Evolutionary conservation across 2,329 filamentous ascomycete species (phyloP), one percentile per base, ranked within the genome.

Genomic region (Zymoseptoria pseudotritici): DNA sequence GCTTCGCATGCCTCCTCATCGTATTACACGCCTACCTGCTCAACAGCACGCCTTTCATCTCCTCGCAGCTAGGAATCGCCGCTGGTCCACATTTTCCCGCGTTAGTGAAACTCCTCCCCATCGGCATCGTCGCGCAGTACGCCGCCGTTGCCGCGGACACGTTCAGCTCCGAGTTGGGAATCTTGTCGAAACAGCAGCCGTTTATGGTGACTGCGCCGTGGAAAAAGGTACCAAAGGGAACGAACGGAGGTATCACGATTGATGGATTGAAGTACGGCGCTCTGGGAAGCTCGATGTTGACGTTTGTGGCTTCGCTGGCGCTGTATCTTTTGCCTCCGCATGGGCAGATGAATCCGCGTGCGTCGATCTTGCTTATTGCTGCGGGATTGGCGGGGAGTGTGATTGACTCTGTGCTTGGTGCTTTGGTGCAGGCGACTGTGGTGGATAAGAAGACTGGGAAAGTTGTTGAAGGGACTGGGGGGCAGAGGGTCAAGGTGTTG

Each of bases 91-190:
- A 82, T 63, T 81, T 74, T 67, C 69, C 71, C 3, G 68, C 65
- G 58, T 69, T 75, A 17, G 69, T 69, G 58, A 73, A 76, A 63
- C 65, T 77, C 2, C 67, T 81, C 31, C 74, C 79, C 0, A 72
- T 80, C 7, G 79, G 79, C 7, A 79, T 81, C 54, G 74, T 81
- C 31, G 78, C 77, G 66, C 79, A 77, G 77, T 99, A 99, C 71
- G 93, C 91, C 24, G 90, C 90, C 54, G 91, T 96, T 9, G 86
- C 91, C 20, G 90, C 93, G 55, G 94, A 99, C 74, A 99, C 94
- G 0, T 94, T 97, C 73, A 92, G 89, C 59, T 96, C 91, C 10
- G 94, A 99, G 77, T 85, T 99, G 20, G 94, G 94, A 13, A 99
- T 99, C 59, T 80, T 99, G 11, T 88, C 92, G 6, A 84, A 81